Percentiles rank a stretch among this genome's conserved stretches.
phyloP scores from a whole-genome alignment of 2,329 filamentous ascomycete genomes.

The Exophiala alcalophila region DNA sequence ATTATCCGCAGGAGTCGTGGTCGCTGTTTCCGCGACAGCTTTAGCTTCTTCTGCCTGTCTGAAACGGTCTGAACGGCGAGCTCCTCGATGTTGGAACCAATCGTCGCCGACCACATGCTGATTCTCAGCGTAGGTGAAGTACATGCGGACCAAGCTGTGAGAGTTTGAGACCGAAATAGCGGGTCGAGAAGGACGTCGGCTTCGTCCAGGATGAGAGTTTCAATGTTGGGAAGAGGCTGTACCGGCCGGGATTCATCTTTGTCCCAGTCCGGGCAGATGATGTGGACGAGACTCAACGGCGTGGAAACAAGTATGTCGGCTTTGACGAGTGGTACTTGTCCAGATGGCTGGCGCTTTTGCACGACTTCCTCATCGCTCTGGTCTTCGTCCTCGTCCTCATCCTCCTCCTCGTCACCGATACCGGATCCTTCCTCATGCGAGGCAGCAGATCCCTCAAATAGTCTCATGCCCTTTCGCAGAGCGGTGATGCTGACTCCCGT shows the following conservation, averaged over 20 bases:
- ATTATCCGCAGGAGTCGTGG: slow-evolving; percentile 73
- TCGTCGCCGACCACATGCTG: slow-evolving; percentile 93
- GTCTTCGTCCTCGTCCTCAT: slow-evolving; percentile 39
- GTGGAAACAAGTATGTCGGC: slow-evolving; percentile 79
- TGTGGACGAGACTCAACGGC: slow-evolving; percentile 73
- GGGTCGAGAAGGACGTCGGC: slow-evolving; percentile 91
- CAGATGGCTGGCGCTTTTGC: slow-evolving; percentile 25
- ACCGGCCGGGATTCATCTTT: slow-evolving; percentile 37
- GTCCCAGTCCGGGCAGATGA: slow-evolving; percentile 52
- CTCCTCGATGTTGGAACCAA: slow-evolving; percentile 87
- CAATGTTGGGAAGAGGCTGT: slow-evolving; percentile 62
- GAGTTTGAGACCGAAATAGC: slow-evolving; percentile 83
- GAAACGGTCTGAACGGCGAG: slow-evolving; percentile 68
- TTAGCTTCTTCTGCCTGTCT: slow-evolving; percentile 48
- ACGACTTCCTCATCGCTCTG: slow-evolving; percentile 41
- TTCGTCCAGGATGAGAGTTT: slow-evolving; percentile 80
- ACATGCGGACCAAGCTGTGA: slow-evolving; percentile 79
- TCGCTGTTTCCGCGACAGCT: slow-evolving; percentile 33
- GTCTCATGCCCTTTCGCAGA: slow-evolving; percentile 80
- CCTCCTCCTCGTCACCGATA: slow-evolving; percentile 38
- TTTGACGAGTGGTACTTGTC: slow-evolving; percentile 54
- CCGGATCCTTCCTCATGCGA: slow-evolving; percentile 35
- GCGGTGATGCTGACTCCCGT: slow-evolving; percentile 76
- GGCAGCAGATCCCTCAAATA: slow-evolving; percentile 40
- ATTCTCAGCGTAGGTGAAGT: slow-evolving; percentile 66